These are phyloP conservation scores for Mucor velutinosus DNA, from an alignment of 371 early-diverging fungal species.

Conservation along the genomic window DNA sequence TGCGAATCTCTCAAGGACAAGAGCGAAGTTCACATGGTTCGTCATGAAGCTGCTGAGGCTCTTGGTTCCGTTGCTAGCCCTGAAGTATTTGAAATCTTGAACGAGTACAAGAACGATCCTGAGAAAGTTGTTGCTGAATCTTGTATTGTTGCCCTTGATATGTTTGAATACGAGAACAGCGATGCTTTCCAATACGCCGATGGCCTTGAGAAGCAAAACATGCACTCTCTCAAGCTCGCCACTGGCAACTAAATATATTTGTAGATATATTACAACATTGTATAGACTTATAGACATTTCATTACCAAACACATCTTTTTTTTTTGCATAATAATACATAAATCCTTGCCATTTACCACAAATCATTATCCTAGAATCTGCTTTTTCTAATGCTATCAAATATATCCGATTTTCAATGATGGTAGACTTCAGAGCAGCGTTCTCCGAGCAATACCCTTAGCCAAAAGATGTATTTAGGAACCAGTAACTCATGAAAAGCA, in stretches of 20 bases:
- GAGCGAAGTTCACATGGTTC: slow-evolving; percentile 93
- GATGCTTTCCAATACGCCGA: slow-evolving; percentile 28
- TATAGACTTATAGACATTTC: neutral
- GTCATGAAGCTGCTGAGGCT: slow-evolving; percentile 99
- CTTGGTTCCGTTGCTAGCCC: slow-evolving; percentile 98
- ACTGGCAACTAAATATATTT: neutral
- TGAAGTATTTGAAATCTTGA: slow-evolving; percentile 80
- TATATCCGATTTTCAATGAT: too few relatives aligned
- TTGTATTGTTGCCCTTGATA: slow-evolving; percentile 96
- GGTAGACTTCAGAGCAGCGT: too few relatives aligned
- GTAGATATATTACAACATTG: neutral
- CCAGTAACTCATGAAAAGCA: too few relatives aligned
- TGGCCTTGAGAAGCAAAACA: slow-evolving; percentile 31
- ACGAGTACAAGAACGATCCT: slow-evolving; percentile 72
- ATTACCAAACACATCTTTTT: neutral
- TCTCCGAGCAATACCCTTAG: too few relatives aligned
- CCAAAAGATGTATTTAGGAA: too few relatives aligned
- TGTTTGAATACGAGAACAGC: slow-evolving; percentile 90
- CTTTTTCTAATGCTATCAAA: too few relatives aligned
- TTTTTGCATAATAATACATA: neutral
- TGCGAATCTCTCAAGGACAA: slow-evolving; percentile 73
- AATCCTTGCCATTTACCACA: neutral
- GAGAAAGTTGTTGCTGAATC: slow-evolving; percentile 95
- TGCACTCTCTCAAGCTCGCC: slow-evolving; percentile 46
- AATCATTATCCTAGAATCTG: too few relatives aligned